phyloP scores from a whole-genome alignment of 1,139 yeast species.

The Zygosaccharomyces sapae region DNA sequence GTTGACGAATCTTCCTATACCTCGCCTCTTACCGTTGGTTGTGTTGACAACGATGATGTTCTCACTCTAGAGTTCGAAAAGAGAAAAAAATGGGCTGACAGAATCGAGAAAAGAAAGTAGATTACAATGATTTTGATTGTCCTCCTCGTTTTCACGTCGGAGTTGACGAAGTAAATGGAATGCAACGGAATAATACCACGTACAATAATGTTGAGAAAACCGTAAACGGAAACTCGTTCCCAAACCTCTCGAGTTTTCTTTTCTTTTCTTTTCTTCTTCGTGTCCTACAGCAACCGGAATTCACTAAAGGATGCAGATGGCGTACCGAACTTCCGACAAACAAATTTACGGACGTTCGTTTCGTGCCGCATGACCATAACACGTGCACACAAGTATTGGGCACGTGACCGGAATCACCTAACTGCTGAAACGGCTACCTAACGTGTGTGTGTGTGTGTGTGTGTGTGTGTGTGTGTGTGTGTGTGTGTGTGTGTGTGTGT shows the following conservation, averaged over 20 bases:
- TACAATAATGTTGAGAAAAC: too few relatives aligned
- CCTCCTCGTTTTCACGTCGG: not conserved
- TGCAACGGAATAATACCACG: not conserved
- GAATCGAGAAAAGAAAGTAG: not conserved
- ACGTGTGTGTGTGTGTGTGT: too few relatives aligned
- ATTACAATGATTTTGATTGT: not conserved
- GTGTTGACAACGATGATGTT: not conserved
- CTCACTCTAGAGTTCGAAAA: not conserved
- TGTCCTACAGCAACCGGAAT: not conserved
- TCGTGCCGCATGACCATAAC: too few relatives aligned
- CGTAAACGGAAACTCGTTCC: not conserved
- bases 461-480: too few relatives aligned
- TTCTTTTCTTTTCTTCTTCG: not conserved
- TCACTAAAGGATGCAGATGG: not conserved
- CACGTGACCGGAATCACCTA: too few relatives aligned
- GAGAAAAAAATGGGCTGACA: not conserved
- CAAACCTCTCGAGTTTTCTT: not conserved
- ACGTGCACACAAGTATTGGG: too few relatives aligned
- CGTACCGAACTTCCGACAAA: not conserved
- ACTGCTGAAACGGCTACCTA: too few relatives aligned
- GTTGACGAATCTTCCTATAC: not conserved
- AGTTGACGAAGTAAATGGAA: not conserved
- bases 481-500: too few relatives aligned
- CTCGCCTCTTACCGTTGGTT: not conserved
- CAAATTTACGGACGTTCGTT: not conserved